Base-by-base conservation (phyloP, 148 eudicot genomes). In the Vaccinium corymbosum region DNA sequence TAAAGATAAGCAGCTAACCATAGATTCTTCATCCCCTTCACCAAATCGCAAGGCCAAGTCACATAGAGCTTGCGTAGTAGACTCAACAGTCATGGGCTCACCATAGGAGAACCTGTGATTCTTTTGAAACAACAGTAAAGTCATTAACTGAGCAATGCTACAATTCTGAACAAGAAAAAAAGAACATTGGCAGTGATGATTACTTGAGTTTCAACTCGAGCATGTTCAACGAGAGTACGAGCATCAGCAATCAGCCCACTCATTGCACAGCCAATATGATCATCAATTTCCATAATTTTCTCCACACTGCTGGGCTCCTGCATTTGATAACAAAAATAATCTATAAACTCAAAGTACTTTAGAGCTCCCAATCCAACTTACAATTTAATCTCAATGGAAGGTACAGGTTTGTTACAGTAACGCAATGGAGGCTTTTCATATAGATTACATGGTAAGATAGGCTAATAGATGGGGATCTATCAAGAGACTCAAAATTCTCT, bases 241-340 rank as follows among this genome's bases (percentile, higher is more conserved):
- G 99, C 99, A 97, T 95, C 98, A 83, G 99, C 99, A 87, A 95
- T 97, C 85, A 97, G 85, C 82, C 99, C 99, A 91, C 98, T 97
- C 99, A 97, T 97, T 76, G 99, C 99, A 90, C 99, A 97, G 29
- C 99, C 99, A 82, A 95, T 93, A 87, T 97, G 99, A 66, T 92
- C 95, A 84, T 97, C 99, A 84, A 95, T 97, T 89, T 97, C 99
- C 98, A 95, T 97, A 81, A 97, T 97, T 86, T 97, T 97, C 84
- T 97, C 99, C 86, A 97, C 98, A 89, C 99, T 95, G 88, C 98
- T 95, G 71, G 99, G 99, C 86, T 97, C 99, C 99, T 97, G 89
- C 22, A 85, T 32, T n/a, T 29, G 38, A 27, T 12, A 49, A 35
- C 10, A 10, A 29, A 53, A 79, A 68, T n/a, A 68, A 9, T 48